Evolutionary conservation across 2,329 filamentous ascomycete genomes (phyloP).

Genomic region (Talaromyces islandicus): DNA sequence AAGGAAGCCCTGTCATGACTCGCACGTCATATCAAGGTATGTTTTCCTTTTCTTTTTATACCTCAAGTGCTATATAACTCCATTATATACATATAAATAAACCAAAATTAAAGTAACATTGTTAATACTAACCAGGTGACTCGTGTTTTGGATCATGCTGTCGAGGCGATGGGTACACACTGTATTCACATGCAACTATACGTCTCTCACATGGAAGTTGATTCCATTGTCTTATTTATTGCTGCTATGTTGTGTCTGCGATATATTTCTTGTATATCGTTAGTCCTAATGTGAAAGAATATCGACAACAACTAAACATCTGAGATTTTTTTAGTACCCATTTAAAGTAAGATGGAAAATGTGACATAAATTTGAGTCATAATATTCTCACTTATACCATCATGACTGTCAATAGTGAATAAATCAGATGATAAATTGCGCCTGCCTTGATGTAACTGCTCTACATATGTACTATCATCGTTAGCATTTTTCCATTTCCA

Average conservation of each 20-base stretch:
- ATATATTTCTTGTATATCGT: not conserved
- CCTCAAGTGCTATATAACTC: not conserved
- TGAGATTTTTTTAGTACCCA: too few relatives aligned
- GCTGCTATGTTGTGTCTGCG: not conserved
- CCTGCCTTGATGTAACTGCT: too few relatives aligned
- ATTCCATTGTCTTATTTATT: not conserved
- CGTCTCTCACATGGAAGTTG: not conserved
- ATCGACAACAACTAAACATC: too few relatives aligned
- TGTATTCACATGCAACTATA: not conserved
- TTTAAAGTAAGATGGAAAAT: too few relatives aligned
- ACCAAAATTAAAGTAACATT: too few relatives aligned
- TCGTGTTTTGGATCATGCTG: not conserved
- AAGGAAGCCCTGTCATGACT: not conserved
- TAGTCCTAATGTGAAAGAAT: not conserved
- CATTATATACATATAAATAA: too few relatives aligned
- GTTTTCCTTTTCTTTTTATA: not conserved
- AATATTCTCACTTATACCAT: too few relatives aligned
- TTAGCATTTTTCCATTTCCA: too few relatives aligned
- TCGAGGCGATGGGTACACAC: not conserved
- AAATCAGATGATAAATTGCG: too few relatives aligned
- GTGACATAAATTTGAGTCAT: too few relatives aligned
- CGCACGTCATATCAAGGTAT: not conserved
- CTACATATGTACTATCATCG: too few relatives aligned
- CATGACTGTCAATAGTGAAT: too few relatives aligned
- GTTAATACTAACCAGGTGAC: not conserved